Evolutionary conservation across 1,284 basidiomycete genomes (phyloP).

Genomic region (Malassezia japonica): DNA sequence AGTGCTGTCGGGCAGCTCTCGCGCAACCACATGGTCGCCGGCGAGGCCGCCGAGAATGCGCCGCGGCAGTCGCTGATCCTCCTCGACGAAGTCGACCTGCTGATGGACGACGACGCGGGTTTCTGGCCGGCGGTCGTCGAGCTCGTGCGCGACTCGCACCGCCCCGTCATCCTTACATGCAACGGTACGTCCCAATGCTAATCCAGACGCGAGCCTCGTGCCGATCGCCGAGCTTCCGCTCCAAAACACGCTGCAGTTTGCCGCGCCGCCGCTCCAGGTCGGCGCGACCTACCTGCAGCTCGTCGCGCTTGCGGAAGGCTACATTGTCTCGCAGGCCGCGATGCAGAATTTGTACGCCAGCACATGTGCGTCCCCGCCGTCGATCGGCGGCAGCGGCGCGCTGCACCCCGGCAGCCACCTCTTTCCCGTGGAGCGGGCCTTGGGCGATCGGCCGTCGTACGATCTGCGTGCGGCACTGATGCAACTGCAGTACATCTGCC

Average conservation of each 20-base stretch:
- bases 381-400: conserved; percentile 1
- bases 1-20: conserved; percentile 82
- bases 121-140: conserved; percentile 70
- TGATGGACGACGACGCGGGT: conserved; percentile 77
- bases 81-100: conserved; percentile 90
- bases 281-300: conserved; percentile 58
- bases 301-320: conserved; percentile 64
- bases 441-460: neutral
- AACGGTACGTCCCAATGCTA: conserved; percentile 20
- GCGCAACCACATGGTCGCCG: conserved; percentile 56
- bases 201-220: conserved; percentile 23
- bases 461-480: conserved; percentile 15
- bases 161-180: conserved; percentile 41
- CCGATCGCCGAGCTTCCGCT: conserved; percentile 24
- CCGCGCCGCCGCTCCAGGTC: conserved; percentile 12
- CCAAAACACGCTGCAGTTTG: conserved; percentile 25
- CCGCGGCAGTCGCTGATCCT: conserved; percentile 74
- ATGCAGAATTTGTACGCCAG: conserved; percentile 8
- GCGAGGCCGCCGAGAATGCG: neutral
- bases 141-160: conserved; percentile 28
- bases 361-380: neutral
- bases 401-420: neutral
- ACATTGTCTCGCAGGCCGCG: conserved; percentile 54
- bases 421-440: conserved; percentile 6
- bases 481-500: conserved; percentile 13